Evolutionary conservation across 2,329 filamentous ascomycete genomes (phyloP).

Genomic region (Nannizzia gypsea): DNA sequence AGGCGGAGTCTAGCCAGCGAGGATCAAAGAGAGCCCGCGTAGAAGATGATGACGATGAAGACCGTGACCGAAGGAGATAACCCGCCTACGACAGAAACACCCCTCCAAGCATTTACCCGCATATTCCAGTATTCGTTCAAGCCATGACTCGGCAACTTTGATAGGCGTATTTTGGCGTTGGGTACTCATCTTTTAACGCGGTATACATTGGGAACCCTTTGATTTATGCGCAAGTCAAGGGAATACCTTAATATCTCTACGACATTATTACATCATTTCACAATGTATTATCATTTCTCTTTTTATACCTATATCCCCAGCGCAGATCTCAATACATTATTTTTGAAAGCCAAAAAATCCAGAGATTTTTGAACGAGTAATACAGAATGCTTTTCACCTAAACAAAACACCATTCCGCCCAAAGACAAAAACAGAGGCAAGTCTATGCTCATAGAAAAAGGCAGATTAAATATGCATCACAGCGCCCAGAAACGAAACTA

Average conservation of each 20-base stretch:
- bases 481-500: background rate
- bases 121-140: background rate
- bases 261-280: background rate
- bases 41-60: constrained; percentile 43
- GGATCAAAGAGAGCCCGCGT: constrained; percentile 60
- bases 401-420: background rate
- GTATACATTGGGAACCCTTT: background rate
- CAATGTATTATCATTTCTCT: background rate
- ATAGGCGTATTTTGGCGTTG: background rate
- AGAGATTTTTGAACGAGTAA: background rate
- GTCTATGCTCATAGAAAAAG: background rate
- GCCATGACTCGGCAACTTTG: background rate
- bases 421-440: background rate
- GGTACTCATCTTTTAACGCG: background rate
- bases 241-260: background rate
- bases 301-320: background rate
- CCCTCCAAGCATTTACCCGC: background rate
- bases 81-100: background rate
- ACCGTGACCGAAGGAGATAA: constrained; percentile 11
- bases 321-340: background rate
- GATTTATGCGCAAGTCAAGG: background rate
- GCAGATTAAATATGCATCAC: background rate
- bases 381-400: background rate
- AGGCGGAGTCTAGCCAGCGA: constrained; percentile 24
- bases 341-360: background rate